phyloP scores from a whole-genome alignment of 164 flowering plant species.

The Platanus orientalis region DNA sequence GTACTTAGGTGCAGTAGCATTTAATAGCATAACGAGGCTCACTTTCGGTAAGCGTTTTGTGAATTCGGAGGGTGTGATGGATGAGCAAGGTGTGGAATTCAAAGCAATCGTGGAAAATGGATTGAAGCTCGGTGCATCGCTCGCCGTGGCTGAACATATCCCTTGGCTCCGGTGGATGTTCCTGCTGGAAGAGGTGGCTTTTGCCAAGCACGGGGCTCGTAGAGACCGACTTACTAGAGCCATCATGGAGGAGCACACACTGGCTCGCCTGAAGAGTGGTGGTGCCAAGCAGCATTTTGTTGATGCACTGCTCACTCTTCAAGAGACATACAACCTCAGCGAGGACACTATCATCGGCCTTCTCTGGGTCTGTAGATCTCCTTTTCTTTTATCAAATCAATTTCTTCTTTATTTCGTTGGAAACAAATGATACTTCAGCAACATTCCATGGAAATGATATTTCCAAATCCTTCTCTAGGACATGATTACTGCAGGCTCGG shows the following conservation, averaged over 20 bases:
- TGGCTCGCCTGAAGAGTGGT: slow-evolving; percentile 11
- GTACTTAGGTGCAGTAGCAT: slow-evolving; percentile 22
- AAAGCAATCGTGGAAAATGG: slow-evolving; percentile 21
- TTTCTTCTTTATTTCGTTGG: neutral
- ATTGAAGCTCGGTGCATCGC: slow-evolving; percentile 11
- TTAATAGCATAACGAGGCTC: slow-evolving; percentile 31
- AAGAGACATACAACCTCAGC: slow-evolving; percentile 27
- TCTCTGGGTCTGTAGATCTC: slow-evolving; percentile 21
- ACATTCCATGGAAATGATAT: neutral
- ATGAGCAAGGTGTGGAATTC: slow-evolving; percentile 26
- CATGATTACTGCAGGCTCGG: slow-evolving; percentile 45
- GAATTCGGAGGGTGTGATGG: slow-evolving; percentile 16
- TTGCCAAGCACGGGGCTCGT: slow-evolving; percentile 11
- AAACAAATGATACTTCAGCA: neutral
- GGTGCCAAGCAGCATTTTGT: slow-evolving; percentile 25
- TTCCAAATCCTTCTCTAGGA: slow-evolving; percentile 20
- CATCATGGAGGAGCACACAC: slow-evolving; percentile 24
- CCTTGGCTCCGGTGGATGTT: slow-evolving; percentile 30
- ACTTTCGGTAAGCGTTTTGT: slow-evolving; percentile 26
- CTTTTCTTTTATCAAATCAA: neutral
- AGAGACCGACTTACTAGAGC: slow-evolving; percentile 18
- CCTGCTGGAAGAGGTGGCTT: slow-evolving; percentile 6
- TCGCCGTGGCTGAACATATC: slow-evolving; percentile 19
- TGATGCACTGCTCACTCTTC: slow-evolving; percentile 24
- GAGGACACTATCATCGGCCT: slow-evolving; percentile 22